Base-by-base conservation (phyloP, 352 stramenopile species). In the Globisporangium solare region DNA sequence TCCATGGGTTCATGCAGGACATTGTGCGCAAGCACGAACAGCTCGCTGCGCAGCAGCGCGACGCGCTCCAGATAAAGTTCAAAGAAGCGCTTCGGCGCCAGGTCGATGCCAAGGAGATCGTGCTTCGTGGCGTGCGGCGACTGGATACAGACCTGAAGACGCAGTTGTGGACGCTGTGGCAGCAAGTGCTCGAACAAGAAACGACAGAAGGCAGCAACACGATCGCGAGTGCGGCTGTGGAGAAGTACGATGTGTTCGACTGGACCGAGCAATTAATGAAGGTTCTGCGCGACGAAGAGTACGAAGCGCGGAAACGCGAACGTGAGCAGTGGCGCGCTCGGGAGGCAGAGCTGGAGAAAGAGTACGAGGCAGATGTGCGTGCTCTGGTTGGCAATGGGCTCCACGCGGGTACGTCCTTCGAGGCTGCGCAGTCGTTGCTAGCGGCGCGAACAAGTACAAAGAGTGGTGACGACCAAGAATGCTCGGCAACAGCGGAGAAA, bases 1-100 rank as follows among this genome's bases (percentile, higher is more conserved):
- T 90, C 60, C 56, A 67, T 18, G 73, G 70, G 1, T 94, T 88
- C 57, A 68, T 90, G 41, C 70, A 84, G 22, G 81, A 92, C 32
- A 22, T 86, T 6, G 54, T 75, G 39, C 77, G 82, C 6, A 87
- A 79, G 22, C 67, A 85, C 46, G 67, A 82, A 32, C 70, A 74
- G 51, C 63, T 63, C 14, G 46, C 73, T 15, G 66, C 53, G 5
- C 80, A 85, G 50, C 66, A 77, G 15, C 62, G 70, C 0, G 72
- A 86, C 10, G 57, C 63, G 0, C 57, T 86, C 37, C 79, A 77
- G 43, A 56, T 32, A 2, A 63, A 52, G 1, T 89, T 87, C 58
- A 52, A 79, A 21, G 61, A 59, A 0, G 64, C 71, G 12, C 43
- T 92, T 20, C 65, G 65, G 0, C 42, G 73, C n/a, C 68, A 73